These are phyloP conservation scores for Teratosphaeriaceae sp. DNA, from an alignment of 2,329 filamentous ascomycete species.

Conservation along the genomic window DNA sequence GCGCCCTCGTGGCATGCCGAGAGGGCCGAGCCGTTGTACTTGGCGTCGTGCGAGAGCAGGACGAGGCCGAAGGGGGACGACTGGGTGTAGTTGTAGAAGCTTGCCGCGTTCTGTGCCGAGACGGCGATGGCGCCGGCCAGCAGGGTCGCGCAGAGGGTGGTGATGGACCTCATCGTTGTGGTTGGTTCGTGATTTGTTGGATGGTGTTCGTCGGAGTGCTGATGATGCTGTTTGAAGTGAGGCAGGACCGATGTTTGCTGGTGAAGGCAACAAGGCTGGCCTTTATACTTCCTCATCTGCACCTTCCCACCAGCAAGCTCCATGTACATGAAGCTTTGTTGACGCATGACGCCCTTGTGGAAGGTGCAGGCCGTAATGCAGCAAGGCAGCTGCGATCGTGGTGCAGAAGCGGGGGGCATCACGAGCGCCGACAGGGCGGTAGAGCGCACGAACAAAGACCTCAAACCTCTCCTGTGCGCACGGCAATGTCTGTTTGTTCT, in stretches of 20 bases:
- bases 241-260: background rate
- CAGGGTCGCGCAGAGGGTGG: background rate
- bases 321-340: background rate
- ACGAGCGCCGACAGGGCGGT: no score
- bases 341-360: background rate
- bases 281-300: background rate
- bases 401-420: no score
- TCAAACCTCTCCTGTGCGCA: no score
- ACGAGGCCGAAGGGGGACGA: background rate
- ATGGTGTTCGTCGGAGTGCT: background rate
- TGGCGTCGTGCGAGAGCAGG: background rate
- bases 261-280: background rate
- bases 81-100: constrained; percentile 3
- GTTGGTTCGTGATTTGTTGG: background rate
- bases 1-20: constrained; percentile 1
- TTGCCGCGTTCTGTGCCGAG: background rate
- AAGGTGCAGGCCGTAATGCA: no score
- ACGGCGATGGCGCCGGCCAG: background rate
- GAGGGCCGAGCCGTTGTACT: background rate
- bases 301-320: background rate
- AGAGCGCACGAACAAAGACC: no score
- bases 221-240: background rate
- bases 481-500: no score
- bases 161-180: background rate
- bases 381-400: no score